Percentiles rank a stretch among this genome's conserved stretches.
Conservation (phyloP, 1,284 basidiomycete species). For the Boletus mariae region DNA sequence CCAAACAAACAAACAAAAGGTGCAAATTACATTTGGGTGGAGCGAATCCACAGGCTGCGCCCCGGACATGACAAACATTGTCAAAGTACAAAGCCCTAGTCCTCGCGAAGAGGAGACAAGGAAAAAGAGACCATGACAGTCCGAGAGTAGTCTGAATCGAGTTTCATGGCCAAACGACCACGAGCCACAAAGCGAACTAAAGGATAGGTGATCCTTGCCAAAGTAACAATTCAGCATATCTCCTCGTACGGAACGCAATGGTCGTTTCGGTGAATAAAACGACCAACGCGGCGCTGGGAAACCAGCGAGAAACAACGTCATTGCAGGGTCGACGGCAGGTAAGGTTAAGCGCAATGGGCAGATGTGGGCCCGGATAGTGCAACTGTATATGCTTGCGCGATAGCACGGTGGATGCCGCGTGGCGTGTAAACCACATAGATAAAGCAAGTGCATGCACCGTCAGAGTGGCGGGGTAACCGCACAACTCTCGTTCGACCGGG, state of each 20-base stretch:
- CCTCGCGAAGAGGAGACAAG: constrained; percentile 17
- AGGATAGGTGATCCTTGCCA: constrained; percentile 29
- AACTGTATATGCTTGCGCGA: not conserved
- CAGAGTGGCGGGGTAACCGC: too few species aligned
- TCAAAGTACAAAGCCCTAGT: not conserved
- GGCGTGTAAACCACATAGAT: not conserved
- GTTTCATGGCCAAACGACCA: constrained; percentile 37
- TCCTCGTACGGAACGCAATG: constrained; percentile 23
- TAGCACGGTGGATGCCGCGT: not conserved
- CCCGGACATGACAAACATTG: not conserved
- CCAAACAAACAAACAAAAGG: too few species aligned
- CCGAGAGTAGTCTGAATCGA: constrained; percentile 58
- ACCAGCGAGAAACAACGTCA: constrained; percentile 9
- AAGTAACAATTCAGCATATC: constrained; percentile 1
- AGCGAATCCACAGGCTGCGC: not conserved
- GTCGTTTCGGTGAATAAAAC: not conserved
- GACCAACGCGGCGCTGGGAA: constrained; percentile 5
- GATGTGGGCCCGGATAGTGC: not conserved
- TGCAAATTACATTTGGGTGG: not conserved
- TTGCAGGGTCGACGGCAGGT: not conserved
- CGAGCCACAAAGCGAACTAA: constrained; percentile 53
- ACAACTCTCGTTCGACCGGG: not conserved
- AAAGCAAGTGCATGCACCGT: too few species aligned
- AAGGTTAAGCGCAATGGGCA: not conserved
- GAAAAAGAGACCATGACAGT: constrained; percentile 37